Evolutionary conservation across 495 filamentous ascomycete genomes (phyloP).

Genomic region (Entonaema liquescens): DNA sequence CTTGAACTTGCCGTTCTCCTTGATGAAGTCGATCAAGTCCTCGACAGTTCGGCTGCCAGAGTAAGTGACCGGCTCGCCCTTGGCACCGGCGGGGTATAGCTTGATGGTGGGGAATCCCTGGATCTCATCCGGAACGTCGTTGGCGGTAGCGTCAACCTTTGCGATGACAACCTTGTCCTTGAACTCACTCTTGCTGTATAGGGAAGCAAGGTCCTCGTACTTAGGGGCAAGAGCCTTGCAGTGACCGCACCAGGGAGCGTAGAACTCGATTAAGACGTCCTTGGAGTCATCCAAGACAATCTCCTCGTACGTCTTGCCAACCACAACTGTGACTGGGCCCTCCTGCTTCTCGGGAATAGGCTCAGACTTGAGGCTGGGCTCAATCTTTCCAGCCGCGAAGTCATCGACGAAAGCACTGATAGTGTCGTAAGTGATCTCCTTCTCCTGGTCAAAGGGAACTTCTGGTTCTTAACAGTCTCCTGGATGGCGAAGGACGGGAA

Average conservation of each 20-base stretch:
- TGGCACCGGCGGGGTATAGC: constrained; percentile 90
- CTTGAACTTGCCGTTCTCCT: constrained; percentile 92
- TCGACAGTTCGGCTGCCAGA: constrained; percentile 88
- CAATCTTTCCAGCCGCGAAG: constrained; percentile 86
- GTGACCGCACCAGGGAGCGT: constrained; percentile 99
- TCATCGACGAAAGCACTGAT: constrained; percentile 87
- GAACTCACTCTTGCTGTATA: constrained; percentile 78
- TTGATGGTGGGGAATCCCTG: constrained; percentile 99
- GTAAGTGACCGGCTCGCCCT: constrained; percentile 87
- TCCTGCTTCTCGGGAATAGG: constrained; percentile 96
- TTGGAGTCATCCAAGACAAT: constrained; percentile 92
- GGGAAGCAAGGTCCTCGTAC: constrained; percentile 86
- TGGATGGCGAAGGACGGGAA: constrained; percentile 99
- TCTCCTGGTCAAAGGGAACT: constrained; percentile 90
- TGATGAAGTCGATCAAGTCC: constrained; percentile 92
- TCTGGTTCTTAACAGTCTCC: constrained; percentile 93
- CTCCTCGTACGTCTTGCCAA: constrained; percentile 93
- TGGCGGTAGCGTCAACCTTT: constrained; percentile 97
- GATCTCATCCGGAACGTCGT: constrained; percentile 97
- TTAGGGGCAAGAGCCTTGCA: constrained; percentile 95
- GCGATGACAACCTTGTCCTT: constrained; percentile 88
- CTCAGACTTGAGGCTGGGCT: constrained; percentile 98
- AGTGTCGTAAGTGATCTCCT: constrained; percentile 77
- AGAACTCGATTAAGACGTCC: constrained; percentile 98
- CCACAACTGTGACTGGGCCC: constrained; percentile 85